Evolutionary conservation across 1,284 basidiomycete genomes (phyloP).

Genomic region (Peniophora sp.): DNA sequence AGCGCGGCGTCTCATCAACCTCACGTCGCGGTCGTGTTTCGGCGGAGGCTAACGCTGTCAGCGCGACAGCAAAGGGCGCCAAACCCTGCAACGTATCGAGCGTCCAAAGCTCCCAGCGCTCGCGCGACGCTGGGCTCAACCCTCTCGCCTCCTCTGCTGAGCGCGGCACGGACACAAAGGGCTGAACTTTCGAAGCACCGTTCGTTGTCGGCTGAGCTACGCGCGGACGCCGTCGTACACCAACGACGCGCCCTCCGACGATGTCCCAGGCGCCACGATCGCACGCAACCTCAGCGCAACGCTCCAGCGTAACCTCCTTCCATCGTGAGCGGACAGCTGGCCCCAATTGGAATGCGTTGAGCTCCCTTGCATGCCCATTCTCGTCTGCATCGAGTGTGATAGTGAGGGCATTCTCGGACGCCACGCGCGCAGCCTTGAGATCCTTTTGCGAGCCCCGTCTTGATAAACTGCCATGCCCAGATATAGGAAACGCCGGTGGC

Average conservation of each 20-base stretch:
- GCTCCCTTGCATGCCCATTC: constrained; percentile 26
- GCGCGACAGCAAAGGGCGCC: constrained; percentile 6
- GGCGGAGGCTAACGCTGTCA: constrained; percentile 15
- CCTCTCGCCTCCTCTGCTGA: constrained; percentile 28
- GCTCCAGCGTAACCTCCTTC: constrained; percentile 45
- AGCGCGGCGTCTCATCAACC: constrained; percentile 32
- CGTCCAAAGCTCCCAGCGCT: constrained; percentile 76
- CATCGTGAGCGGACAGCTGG: constrained; percentile 34
- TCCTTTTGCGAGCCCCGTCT: constrained; percentile 65
- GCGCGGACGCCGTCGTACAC: constrained; percentile 57
- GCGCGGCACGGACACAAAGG: constrained; percentile 13
- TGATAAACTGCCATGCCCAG: constrained; percentile 69
- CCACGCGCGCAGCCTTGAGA: constrained; percentile 8
- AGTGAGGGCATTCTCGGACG: constrained; percentile 38
- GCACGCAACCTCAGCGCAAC: constrained; percentile 49
- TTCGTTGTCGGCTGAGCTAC: constrained; percentile 1
- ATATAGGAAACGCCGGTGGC: constrained; percentile 56
- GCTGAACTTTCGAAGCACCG: not conserved
- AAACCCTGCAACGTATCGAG: constrained; percentile 49
- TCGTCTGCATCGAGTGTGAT: constrained; percentile 46
- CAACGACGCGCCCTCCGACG: constrained; percentile 43
- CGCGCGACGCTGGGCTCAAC: constrained; percentile 52
- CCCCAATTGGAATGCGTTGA: constrained; percentile 28
- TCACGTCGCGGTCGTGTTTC: constrained; percentile 7
- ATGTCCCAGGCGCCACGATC: constrained; percentile 74